These are phyloP conservation scores for Aspergillus aculeatinus DNA, from an alignment of 2,329 filamentous ascomycete genomes.

Conservation along the genomic window DNA sequence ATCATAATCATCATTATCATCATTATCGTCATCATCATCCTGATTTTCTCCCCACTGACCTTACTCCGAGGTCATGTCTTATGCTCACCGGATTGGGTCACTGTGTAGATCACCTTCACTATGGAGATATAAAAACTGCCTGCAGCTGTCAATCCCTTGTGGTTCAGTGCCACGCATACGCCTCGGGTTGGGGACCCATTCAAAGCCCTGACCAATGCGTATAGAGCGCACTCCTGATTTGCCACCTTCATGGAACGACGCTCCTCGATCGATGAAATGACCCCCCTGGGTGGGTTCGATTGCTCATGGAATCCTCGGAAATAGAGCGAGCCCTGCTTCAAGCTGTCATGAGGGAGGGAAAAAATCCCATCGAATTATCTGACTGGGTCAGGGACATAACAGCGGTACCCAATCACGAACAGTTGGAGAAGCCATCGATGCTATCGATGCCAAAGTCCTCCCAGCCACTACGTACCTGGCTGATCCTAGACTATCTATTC, in stretches of 20 bases:
- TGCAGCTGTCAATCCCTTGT: constrained; percentile 6
- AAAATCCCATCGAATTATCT: not conserved
- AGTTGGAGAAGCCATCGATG: constrained; percentile 4
- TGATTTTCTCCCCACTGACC: too few species aligned
- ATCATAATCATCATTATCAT: too few species aligned
- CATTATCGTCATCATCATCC: too few species aligned
- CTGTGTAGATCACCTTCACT: constrained; percentile 1
- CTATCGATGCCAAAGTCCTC: constrained; percentile 1
- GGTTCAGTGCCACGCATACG: constrained; percentile 7
- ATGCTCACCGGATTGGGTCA: not conserved
- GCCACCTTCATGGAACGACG: not conserved
- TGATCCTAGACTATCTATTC: not conserved
- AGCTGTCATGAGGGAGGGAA: constrained; percentile 2
- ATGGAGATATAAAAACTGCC: not conserved
- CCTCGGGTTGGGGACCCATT: constrained; percentile 2
- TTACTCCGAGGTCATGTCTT: too few species aligned
- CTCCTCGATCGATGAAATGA: not conserved
- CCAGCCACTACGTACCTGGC: not conserved
- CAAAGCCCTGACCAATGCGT: constrained; percentile 2
- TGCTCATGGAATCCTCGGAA: not conserved
- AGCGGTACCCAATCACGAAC: constrained; percentile 10
- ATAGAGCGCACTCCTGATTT: not conserved
- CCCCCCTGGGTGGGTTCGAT: not conserved
- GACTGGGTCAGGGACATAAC: constrained; percentile 4
- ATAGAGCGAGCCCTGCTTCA: not conserved